phyloP scores from a whole-genome alignment of 371 early-diverging fungal genomes.

The Haplosporangium sp. region DNA sequence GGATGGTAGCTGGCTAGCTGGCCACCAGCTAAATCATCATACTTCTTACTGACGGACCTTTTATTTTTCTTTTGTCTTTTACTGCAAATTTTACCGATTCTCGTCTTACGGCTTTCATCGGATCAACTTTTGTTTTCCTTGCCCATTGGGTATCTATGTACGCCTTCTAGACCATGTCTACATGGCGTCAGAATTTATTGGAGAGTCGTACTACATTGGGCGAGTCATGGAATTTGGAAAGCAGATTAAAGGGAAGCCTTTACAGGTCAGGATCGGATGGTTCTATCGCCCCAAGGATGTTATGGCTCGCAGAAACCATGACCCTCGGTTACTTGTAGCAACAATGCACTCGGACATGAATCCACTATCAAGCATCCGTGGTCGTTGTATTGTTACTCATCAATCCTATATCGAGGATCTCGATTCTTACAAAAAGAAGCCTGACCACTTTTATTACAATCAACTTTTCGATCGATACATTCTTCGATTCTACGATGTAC shows the following conservation, averaged over 20 bases:
- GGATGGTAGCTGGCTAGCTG: not conserved
- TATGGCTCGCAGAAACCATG: conserved; percentile 72
- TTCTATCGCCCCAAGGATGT: conserved; percentile 87
- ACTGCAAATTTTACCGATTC: not conserved
- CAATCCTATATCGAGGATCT: conserved; percentile 72
- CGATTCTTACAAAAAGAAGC: conserved; percentile 65
- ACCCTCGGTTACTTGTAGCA: conserved; percentile 82
- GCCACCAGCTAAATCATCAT: not conserved
- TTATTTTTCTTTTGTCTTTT: not conserved
- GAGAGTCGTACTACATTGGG: conserved; percentile 85
- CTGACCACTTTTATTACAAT: conserved; percentile 85
- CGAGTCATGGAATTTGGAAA: conserved; percentile 86
- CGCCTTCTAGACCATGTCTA: conserved; percentile 80
- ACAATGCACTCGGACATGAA: conserved; percentile 92
- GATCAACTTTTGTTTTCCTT: not conserved
- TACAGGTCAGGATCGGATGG: conserved; percentile 81
- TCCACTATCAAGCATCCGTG: conserved; percentile 84
- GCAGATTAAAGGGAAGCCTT: conserved; percentile 59
- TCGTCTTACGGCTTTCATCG: not conserved
- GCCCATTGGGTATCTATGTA: not conserved
- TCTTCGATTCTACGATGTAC: conserved; percentile 87
- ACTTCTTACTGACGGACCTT: not conserved
- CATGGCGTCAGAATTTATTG: conserved; percentile 77
- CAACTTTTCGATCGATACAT: conserved; percentile 92
- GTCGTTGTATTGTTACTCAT: conserved; percentile 83